Evolutionary conservation across 805 yeast species (phyloP).

Genomic region (Candida endomychidarum): DNA sequence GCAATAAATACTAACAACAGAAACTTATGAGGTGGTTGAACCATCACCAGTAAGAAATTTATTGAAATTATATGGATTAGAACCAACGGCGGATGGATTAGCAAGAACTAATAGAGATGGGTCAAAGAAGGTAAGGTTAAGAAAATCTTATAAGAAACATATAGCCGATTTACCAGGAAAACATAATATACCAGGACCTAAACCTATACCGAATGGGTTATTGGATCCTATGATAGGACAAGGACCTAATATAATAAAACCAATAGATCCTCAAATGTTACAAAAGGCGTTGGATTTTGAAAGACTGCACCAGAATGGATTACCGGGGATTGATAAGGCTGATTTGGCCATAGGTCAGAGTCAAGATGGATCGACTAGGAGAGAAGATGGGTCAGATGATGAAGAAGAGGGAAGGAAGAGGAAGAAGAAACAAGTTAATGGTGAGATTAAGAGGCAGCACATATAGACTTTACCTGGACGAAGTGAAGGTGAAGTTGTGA

Average conservation of each 20-base stretch:
- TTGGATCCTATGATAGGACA: conserved; percentile 38
- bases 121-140: conserved; percentile 83
- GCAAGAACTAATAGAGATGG: conserved; percentile 89
- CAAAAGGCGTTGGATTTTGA: conserved; percentile 56
- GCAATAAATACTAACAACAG: conserved; percentile 7
- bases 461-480: too few species aligned
- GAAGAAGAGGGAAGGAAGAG: conserved; percentile 38
- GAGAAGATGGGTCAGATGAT: conserved; percentile 40
- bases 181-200: conserved; percentile 56
- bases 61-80: conserved; percentile 64
- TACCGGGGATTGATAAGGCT: conserved; percentile 73
- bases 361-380: conserved; percentile 35
- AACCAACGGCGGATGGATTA: conserved; percentile 69
- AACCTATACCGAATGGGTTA: conserved; percentile 35
- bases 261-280: conserved; percentile 51
- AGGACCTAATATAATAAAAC: conserved; percentile 47
- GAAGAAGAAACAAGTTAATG: conserved; percentile 42
- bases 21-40: conserved; percentile 32
- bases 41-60: conserved; percentile 79
- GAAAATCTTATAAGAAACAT: conserved; percentile 94
- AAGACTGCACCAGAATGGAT: conserved; percentile 63
- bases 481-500: too few species aligned
- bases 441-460: conserved; percentile 39
- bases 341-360: conserved; percentile 62
- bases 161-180: conserved; percentile 83